Base-by-base conservation (phyloP, 257 asterid species). In the Jasminum sambac region DNA sequence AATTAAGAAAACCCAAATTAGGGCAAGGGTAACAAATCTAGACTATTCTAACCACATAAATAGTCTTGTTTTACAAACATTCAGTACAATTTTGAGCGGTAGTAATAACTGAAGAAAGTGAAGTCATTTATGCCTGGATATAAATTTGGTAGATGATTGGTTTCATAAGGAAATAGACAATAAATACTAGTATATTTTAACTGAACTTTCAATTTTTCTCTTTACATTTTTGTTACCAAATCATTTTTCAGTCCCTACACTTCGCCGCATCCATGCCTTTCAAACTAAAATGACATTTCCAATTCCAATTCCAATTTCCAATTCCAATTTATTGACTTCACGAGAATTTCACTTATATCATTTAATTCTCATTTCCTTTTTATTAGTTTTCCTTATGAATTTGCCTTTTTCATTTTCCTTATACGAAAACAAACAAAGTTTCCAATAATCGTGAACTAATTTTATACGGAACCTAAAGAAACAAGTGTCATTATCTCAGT, bases 291-390 rank as follows among this genome's bases (percentile, higher is more conserved):
- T 3, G 30, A 19, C 62, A 55, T 19, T 21, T 23, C 0, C 11
- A 55, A 9, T 9, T 55, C 61, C 30, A 17, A 55, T 55, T 55
- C n/a, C n/a, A n/a, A 55, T 19, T 21, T 23, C 0, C 11, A 55
- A 9, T 9, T 55, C 61, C 30, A 17, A 55, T 55, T 55, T 55
- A 55, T 55, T 55, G 61, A 55, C 61, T 19, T 55, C 61, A 55
- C 61, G 30, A 10, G 61, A 23, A 19, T 55, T 55, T 55, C 61
- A 21, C 61, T 55, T 55, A 12, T 4, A 12, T 4, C 61, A 21
- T 55, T 55, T 19, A 55, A 55, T 19, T 55, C 23, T 23, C 13
- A 55, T 6, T 55, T 52, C 10, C 9, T 0, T 19, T 19, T 55
- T 11, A 17, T 52, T 0, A 0, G n/a, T 30, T 30, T 30, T 30